Evolutionary conservation across 2,329 filamentous ascomycete genomes (phyloP).

Genomic region (Neopestalotiopsis clavispora): DNA sequence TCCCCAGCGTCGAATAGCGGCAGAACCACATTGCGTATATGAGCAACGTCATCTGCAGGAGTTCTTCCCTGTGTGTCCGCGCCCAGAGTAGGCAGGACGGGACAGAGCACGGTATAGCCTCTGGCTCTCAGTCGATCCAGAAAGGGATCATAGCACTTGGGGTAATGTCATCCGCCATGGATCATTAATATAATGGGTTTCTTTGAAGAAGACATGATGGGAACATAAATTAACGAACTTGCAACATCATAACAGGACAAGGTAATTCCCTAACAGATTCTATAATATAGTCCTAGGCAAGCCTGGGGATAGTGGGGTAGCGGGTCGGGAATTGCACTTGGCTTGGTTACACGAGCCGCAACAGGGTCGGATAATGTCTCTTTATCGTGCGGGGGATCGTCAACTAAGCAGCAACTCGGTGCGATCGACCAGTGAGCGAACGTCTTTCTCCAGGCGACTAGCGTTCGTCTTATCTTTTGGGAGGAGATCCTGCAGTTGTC

Average conservation of each 20-base stretch:
- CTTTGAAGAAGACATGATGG: conserved; percentile 6
- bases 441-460: no score
- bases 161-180: conserved; percentile 12
- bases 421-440: background rate
- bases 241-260: background rate
- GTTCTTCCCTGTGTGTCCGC: conserved; percentile 9
- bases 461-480: no score
- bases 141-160: conserved; percentile 1
- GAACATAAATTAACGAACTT: background rate
- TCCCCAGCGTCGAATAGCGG: conserved; percentile 24
- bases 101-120: conserved; percentile 11
- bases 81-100: conserved; percentile 12
- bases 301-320: background rate
- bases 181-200: conserved; percentile 13
- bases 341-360: background rate
- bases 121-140: background rate
- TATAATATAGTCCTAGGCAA: background rate
- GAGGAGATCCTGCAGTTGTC: no score
- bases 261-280: background rate
- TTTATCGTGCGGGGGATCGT: background rate
- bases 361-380: background rate
- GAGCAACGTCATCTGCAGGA: conserved; percentile 18
- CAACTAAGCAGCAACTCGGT: background rate
- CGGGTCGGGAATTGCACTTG: background rate
- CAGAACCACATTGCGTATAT: conserved; percentile 19